phyloP scores from a whole-genome alignment of 2,329 filamentous ascomycete genomes.

The Exophiala dermatitidis region DNA sequence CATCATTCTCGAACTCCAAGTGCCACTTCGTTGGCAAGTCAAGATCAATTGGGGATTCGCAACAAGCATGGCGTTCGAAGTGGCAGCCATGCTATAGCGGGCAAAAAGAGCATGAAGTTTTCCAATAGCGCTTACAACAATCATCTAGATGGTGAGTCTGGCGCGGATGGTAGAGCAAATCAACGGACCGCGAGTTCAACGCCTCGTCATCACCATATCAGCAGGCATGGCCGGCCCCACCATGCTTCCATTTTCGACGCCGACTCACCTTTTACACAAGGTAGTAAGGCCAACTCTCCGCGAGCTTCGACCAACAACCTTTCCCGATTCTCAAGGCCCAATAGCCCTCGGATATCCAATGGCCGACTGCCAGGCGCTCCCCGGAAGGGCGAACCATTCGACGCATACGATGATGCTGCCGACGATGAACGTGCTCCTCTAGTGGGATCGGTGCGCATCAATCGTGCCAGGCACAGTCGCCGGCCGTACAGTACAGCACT shows the following conservation, averaged over 20 bases:
- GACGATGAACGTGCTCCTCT: constrained; percentile 86
- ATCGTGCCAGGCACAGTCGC: constrained; percentile 51
- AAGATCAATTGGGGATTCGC: constrained; percentile 41
- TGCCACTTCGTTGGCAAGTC: constrained; percentile 64
- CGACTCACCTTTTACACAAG: constrained; percentile 69
- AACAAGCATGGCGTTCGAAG: constrained; percentile 64
- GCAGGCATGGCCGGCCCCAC: constrained; percentile 65
- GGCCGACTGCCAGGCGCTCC: constrained; percentile 39
- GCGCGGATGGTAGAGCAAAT: constrained; percentile 57
- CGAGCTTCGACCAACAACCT: constrained; percentile 39
- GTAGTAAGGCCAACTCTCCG: constrained; percentile 56
- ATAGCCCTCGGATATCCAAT: constrained; percentile 58
- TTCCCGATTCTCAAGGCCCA: constrained; percentile 56
- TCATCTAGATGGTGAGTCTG: constrained; percentile 57
- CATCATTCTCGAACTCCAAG: constrained; percentile 94
- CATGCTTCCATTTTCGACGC: constrained; percentile 68
- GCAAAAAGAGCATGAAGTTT: constrained; percentile 96
- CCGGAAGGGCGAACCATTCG: constrained; percentile 61
- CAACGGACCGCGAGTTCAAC: constrained; percentile 54
- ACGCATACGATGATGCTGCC: constrained; percentile 73
- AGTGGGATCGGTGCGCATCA: constrained; percentile 57
- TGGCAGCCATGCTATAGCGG: constrained; percentile 53
- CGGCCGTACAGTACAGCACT: constrained; percentile 51
- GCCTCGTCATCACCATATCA: constrained; percentile 70
- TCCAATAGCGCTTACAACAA: constrained; percentile 68